phyloP scores from a whole-genome alignment of 208 protist genomes.

The Wallacemonas sp. region DNA sequence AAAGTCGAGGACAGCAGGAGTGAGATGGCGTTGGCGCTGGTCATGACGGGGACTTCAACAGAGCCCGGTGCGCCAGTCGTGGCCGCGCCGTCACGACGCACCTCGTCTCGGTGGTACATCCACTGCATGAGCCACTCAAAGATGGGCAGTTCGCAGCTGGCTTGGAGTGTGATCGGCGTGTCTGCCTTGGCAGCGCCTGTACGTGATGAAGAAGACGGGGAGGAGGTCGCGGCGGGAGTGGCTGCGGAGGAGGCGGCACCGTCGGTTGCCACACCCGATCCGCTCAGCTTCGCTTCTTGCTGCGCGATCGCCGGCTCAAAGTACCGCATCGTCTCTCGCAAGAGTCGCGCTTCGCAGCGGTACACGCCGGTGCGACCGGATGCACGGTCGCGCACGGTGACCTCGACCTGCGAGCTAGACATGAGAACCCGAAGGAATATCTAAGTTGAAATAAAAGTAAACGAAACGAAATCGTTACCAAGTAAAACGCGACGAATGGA shows the following conservation, averaged over 20 bases:
- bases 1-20: conserved; percentile 72
- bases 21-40: conserved; percentile 56
- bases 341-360: conserved; percentile 39
- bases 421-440: not conserved
- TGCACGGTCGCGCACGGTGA: conserved; percentile 61
- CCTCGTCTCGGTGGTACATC: conserved; percentile 24
- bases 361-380: conserved; percentile 41
- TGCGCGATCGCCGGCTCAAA: conserved; percentile 57
- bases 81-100: not conserved
- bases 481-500: not conserved
- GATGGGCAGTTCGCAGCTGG: conserved; percentile 65
- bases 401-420: conserved; percentile 32
- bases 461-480: not conserved
- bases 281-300: conserved; percentile 34
- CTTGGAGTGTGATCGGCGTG: conserved; percentile 43
- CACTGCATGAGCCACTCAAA: conserved; percentile 79
- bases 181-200: not conserved
- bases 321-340: conserved; percentile 63
- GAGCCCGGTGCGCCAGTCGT: not conserved
- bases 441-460: not conserved
- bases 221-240: not conserved
- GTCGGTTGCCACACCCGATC: not conserved
- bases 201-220: not conserved
- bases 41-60: conserved; percentile 42
- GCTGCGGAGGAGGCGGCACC: not conserved